Base-by-base conservation (phyloP, 2,329 filamentous ascomycete genomes). In the Aureobasidium sp. region DNA sequence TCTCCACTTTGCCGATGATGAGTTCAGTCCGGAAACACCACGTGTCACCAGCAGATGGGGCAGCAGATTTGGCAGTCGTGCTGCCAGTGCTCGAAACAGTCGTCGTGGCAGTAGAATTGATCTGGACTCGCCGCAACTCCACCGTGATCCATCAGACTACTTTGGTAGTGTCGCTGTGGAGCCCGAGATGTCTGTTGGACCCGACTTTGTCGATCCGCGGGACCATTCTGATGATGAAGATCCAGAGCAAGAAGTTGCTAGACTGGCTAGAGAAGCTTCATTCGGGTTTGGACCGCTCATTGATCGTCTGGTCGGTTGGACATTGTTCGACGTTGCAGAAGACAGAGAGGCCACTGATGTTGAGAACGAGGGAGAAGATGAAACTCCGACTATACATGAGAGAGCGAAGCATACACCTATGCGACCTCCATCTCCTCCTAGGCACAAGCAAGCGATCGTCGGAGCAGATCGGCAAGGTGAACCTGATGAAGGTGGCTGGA, bases 251-350 rank as follows among this genome's bases (percentile, higher is more conserved):
- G 58, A 64, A 44, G 60, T 71, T 52, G 69, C 70, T 22, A 66
- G 73, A 58, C 64, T 74, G 37, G 69, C 66, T 12, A 68, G 71
- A 35, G 60, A 62, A 40, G 42, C 61, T 31, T 50, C 48, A 15
- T 62, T 24, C 27, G 63, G 60, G 15, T 56, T 85, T 5, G 83
- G 83, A 0, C 73, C 76, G 11, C 81, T 82, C 77, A 76, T 86
- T 67, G 83, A 86, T 65, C 73, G 78, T 27, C 67, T 85, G 39
- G 81, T 85, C 62, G 81, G 82, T 35, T 84, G 82, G 78, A 79
- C 78, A 12, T 65, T 84, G 44, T 85, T 85, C 66, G 77, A 77
- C 2, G 77, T 81, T 1, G 79, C 82, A 11, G 78, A 81, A 54
- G 79, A 82, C 37, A 72, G 69, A n/a, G 76, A 76, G 42, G 72